These are phyloP conservation scores for Spergularia marina DNA, from an alignment of 148 eudicot genomes.

Conservation along the genomic window DNA sequence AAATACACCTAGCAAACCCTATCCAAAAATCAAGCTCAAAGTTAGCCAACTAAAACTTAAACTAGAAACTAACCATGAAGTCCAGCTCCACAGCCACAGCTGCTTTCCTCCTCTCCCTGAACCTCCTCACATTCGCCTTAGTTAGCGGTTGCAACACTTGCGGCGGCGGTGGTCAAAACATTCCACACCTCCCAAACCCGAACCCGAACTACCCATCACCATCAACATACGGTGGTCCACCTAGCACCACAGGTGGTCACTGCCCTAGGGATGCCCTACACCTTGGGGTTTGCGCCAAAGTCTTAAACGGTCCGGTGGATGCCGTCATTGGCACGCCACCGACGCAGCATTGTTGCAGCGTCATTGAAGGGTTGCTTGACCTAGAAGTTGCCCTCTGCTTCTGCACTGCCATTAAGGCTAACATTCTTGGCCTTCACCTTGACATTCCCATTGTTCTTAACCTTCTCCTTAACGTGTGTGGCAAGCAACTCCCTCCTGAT, in stretches of 20 bases:
- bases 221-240: not conserved
- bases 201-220: conserved; percentile 19
- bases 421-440: conserved; percentile 49
- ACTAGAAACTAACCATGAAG: conserved; percentile 9
- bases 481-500: conserved; percentile 33
- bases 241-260: not conserved
- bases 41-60: not conserved
- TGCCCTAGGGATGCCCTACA: conserved; percentile 57
- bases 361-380: conserved; percentile 39
- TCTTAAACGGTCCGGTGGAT: conserved; percentile 37
- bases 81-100: not conserved
- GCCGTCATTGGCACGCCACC: conserved; percentile 38
- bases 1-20: not conserved
- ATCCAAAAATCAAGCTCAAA: conserved; percentile 16
- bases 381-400: conserved; percentile 44
- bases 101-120: conserved; percentile 32
- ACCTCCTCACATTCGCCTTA: conserved; percentile 40
- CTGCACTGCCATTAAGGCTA: conserved; percentile 53
- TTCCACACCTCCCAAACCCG: conserved; percentile 21
- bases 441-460: conserved; percentile 44
- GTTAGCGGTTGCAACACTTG: conserved; percentile 27
- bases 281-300: conserved; percentile 46
- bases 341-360: conserved; percentile 35
- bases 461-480: conserved; percentile 48
- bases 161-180: conserved; percentile 28